Evolutionary conservation across 2,329 filamentous ascomycete species (phyloP), one percentile per base, ranked within the genome.

Genomic region (Neurospora crassa): DNA sequence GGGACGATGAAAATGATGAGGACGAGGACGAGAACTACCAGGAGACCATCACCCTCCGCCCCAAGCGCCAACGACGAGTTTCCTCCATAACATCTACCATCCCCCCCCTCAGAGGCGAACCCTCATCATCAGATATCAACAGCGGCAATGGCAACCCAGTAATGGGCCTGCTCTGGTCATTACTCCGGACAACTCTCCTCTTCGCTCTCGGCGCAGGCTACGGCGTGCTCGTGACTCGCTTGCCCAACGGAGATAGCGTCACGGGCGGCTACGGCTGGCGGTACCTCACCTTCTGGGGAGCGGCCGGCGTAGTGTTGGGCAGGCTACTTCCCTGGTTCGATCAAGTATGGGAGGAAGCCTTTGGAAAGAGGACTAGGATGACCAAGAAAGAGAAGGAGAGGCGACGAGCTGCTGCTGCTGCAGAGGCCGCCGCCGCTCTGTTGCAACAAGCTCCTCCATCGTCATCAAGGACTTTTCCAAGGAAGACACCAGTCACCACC

Each of bases 261-360:
- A 78, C 84, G 20, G 79, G 84, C 80, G 78, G 80, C 14, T 82
- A 83, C 72, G 83, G 85, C 73, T 91, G 89, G 87, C 81, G 83
- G 63, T 97, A 97, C 79, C 83, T 97, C 70, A 82, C 85, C 0
- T 90, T 92, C 74, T 99, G 96, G 95, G 96, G 94, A 1, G 76
- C 91, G 11, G 90, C 91, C 0, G 94, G 94, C 18, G 88, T 97
- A 5, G 84, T 87, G 0, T 82, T 97, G 34, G 96, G 96, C 6
- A 91, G 89, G 71, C 81, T 96, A 69, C 82, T 98, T 71, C 96
- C 96, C 1, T 95, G 91, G 87, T 87, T 97, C 24, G 96, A 99
- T 79, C 83, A 86, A 12, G 79, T 94, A 11, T 96, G 92, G 88
- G 89, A 91, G 72, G 83, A 85, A 63, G 80, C 83, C 8, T 82